phyloP scores from a whole-genome alignment of 2,329 filamentous ascomycete genomes.

The Sclerotinia glacialis region DNA sequence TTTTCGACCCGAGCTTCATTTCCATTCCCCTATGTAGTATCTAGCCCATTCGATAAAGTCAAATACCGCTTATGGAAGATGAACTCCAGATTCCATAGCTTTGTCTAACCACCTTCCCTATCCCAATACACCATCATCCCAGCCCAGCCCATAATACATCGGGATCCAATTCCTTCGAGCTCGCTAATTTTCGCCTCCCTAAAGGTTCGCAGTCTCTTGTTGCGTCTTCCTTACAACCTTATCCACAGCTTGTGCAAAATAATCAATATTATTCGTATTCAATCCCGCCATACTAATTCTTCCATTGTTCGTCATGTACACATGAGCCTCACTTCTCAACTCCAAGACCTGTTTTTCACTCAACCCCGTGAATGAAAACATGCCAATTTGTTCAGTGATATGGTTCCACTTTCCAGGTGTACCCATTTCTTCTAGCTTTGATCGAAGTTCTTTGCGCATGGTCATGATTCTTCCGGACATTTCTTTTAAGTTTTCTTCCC shows the following conservation, averaged over 20 bases:
- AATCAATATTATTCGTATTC: slow-evolving; percentile 87
- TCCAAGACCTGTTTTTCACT: slow-evolving; percentile 69
- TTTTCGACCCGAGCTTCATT: too few relatives aligned
- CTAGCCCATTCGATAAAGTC: too few relatives aligned
- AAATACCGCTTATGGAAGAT: too few relatives aligned
- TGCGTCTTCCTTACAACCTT: slow-evolving; percentile 60
- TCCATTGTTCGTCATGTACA: slow-evolving; percentile 97
- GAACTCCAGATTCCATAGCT: too few relatives aligned
- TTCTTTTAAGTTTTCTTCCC: slow-evolving; percentile 81
- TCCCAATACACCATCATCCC: too few relatives aligned
- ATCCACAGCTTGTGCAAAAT: slow-evolving; percentile 86
- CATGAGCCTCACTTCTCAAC: slow-evolving; percentile 67
- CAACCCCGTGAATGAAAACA: slow-evolving; percentile 94
- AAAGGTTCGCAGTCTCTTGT: slow-evolving; percentile 22
- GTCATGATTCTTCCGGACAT: slow-evolving; percentile 95
- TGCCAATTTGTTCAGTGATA: slow-evolving; percentile 98
- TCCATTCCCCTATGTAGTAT: too few relatives aligned
- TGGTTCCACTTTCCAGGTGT: slow-evolving; percentile 95
- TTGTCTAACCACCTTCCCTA: too few relatives aligned
- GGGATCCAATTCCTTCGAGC: too few relatives aligned
- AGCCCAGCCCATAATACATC: too few relatives aligned
- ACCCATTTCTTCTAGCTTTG: slow-evolving; percentile 76
- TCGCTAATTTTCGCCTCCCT: background rate
- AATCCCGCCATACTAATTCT: slow-evolving; percentile 98
- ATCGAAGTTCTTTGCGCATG: slow-evolving; percentile 78